A percentile compares a stretch with the other conserved stretches of the same genome.
phyloP scores from a whole-genome alignment of 331 rosid species.

The Ulmus americana region DNA sequence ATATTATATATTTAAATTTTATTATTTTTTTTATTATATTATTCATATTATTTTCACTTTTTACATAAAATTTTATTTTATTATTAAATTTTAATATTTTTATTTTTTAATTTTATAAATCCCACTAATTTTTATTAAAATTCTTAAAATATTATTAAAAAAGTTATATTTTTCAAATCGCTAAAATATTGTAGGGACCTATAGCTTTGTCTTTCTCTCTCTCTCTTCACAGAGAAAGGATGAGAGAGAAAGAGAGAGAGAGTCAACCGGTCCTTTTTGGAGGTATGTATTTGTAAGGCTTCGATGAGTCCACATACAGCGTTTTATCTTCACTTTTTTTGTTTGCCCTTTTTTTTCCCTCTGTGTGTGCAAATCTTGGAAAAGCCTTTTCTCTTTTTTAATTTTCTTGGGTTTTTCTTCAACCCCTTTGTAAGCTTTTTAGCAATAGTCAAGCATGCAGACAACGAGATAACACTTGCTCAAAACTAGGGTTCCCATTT shows the following conservation, averaged over 20 bases:
- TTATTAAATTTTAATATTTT: too few relatives aligned
- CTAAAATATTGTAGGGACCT: too few relatives aligned
- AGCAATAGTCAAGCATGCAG: conserved; percentile 63
- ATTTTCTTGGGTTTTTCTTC: background rate
- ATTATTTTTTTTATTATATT: too few relatives aligned
- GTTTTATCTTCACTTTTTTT: conserved; percentile 33
- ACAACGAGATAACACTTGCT: conserved; percentile 15
- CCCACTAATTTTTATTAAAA: too few relatives aligned
- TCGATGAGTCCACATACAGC: conserved; percentile 66
- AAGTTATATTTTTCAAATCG: too few relatives aligned
- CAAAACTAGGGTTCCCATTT: conserved; percentile 51
- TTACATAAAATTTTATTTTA: too few relatives aligned
- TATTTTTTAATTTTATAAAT: too few relatives aligned
- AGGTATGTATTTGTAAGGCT: conserved; percentile 65
- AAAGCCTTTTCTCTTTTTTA: conserved; percentile 22
- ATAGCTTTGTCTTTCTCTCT: conserved; percentile 13
- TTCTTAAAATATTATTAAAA: too few relatives aligned
- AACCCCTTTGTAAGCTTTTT: conserved; percentile 23
- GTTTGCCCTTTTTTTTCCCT: background rate
- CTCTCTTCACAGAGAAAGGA: background rate
- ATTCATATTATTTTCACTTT: too few relatives aligned
- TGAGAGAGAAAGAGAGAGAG: conserved; percentile 19
- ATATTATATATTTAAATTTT: too few relatives aligned
- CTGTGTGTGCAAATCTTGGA: conserved; percentile 36
- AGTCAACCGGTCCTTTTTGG: conserved; percentile 85